Percentiles rank a stretch among this genome's conserved stretches.
phyloP scores from a whole-genome alignment of 495 filamentous ascomycete genomes.

The Lindgomyces ingoldianus region DNA sequence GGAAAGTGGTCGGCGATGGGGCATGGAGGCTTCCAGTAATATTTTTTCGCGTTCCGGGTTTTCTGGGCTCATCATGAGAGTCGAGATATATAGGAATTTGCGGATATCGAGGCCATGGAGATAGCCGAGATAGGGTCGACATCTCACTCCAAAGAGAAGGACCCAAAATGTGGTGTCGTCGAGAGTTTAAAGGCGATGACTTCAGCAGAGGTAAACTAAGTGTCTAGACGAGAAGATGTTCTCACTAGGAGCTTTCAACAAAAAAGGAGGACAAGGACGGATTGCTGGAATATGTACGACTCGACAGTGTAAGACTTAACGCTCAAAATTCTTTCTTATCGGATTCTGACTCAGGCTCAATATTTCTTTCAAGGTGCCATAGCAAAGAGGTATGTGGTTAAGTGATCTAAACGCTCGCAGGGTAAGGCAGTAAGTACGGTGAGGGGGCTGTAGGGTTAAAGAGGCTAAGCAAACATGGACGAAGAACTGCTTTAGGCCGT shows the following conservation, averaged over 20 bases:
- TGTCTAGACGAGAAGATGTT: not conserved
- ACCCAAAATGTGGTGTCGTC: not conserved
- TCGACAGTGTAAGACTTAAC: too few relatives aligned
- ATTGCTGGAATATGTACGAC: too few relatives aligned
- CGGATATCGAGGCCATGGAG: constrained; percentile 2
- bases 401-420: too few relatives aligned
- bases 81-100: constrained; percentile 19
- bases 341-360: too few relatives aligned
- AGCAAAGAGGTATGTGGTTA: too few relatives aligned
- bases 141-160: not conserved
- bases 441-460: not conserved
- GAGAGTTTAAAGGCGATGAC: not conserved
- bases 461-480: not conserved
- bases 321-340: too few relatives aligned
- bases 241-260: too few relatives aligned
- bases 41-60: not conserved
- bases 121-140: not conserved
- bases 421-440: not conserved
- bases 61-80: not conserved
- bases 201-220: not conserved
- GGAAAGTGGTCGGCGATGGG: not conserved
- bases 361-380: too few relatives aligned
- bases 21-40: not conserved
- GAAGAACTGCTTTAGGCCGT: not conserved
- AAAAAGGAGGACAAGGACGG: too few relatives aligned